These are phyloP conservation scores for Eutypa lata DNA, from an alignment of 2,329 filamentous ascomycete genomes.

Conservation along the genomic window DNA sequence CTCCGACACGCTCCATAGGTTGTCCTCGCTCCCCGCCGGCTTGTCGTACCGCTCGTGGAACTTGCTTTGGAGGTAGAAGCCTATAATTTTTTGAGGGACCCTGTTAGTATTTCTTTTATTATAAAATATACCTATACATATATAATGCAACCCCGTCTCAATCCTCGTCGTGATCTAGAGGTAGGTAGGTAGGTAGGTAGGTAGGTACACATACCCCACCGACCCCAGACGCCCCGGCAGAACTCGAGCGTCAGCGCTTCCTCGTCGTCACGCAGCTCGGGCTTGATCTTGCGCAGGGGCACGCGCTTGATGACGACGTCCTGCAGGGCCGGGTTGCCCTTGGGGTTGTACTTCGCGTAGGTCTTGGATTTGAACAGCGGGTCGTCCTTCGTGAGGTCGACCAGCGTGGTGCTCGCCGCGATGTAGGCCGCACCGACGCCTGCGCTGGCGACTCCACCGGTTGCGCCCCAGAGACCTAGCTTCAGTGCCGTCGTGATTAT, in stretches of 20 bases:
- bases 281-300: constrained; percentile 60
- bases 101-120: too few relatives aligned
- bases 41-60: constrained; percentile 29
- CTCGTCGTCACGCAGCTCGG: constrained; percentile 61
- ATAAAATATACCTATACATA: too few relatives aligned
- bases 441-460: constrained; percentile 46
- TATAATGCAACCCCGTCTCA: too few relatives aligned
- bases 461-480: constrained; percentile 41
- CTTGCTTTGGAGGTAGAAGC: constrained; percentile 38
- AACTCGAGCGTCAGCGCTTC: constrained; percentile 59
- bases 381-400: constrained; percentile 57
- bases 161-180: too few relatives aligned
- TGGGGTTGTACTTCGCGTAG: constrained; percentile 60
- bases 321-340: constrained; percentile 58
- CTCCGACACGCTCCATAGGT: constrained; percentile 27
- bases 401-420: constrained; percentile 52
- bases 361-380: constrained; percentile 56
- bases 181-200: too few relatives aligned
- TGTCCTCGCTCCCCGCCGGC: constrained; percentile 25
- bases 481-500: constrained; percentile 42
- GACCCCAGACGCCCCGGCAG: constrained; percentile 65
- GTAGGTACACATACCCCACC: constrained; percentile 58
- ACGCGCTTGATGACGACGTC: constrained; percentile 64
- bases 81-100: too few relatives aligned
- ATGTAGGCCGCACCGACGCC: constrained; percentile 49